These are phyloP conservation scores for Immersiporthe knoxdaviesiana DNA, from an alignment of 2,329 filamentous ascomycete species.

Conservation along the genomic window DNA sequence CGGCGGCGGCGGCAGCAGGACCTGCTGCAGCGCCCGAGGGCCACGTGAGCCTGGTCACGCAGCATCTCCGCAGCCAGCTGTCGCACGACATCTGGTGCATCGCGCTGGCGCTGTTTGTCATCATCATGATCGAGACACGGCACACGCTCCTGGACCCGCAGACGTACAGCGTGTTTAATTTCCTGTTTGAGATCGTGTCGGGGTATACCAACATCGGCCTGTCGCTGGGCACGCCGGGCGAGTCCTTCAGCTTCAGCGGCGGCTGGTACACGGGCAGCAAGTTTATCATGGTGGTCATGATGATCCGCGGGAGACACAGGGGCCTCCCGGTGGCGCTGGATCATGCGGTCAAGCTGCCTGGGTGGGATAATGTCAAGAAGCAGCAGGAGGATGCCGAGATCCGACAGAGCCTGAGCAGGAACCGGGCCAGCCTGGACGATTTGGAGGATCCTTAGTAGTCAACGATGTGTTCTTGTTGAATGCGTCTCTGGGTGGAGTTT, in stretches of 20 bases:
- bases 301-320: constrained; percentile 56
- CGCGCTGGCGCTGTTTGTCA: constrained; percentile 61
- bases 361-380: constrained; percentile 39
- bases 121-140: constrained; percentile 62
- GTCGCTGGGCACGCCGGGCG: constrained; percentile 17
- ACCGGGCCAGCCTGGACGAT: constrained; percentile 2
- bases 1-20: too few species aligned
- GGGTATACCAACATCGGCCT: constrained; percentile 28
- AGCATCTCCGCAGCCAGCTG: constrained; percentile 66
- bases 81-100: constrained; percentile 71
- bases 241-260: constrained; percentile 25
- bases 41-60: constrained; percentile 33
- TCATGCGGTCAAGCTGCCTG: constrained; percentile 49
- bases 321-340: constrained; percentile 60
- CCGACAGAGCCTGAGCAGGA: constrained; percentile 23
- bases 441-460: not conserved
- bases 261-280: constrained; percentile 29
- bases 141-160: constrained; percentile 56
- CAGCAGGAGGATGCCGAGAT: constrained; percentile 29
- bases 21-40: constrained; percentile 25
- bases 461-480: not conserved
- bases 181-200: constrained; percentile 58
- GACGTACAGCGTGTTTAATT: constrained; percentile 62
- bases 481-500: not conserved
- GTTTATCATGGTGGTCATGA: constrained; percentile 28